phyloP scores from a whole-genome alignment of 2,329 filamentous ascomycete genomes.

The Scedosporium apiospermum region DNA sequence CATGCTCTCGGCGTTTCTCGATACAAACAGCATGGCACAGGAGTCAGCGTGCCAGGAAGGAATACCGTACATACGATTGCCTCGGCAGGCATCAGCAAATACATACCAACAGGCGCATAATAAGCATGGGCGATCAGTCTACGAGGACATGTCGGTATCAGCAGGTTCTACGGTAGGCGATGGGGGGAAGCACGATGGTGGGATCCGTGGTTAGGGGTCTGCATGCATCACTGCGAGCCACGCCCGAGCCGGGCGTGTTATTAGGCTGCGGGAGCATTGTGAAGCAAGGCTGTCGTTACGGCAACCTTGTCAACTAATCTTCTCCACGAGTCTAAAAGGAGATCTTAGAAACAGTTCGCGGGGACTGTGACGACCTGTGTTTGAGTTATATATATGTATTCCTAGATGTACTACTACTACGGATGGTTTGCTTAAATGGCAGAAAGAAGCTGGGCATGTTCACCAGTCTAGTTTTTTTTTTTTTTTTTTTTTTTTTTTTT shows the following conservation, averaged over 20 bases:
- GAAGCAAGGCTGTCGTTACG: too few relatives aligned
- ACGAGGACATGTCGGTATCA: too few relatives aligned
- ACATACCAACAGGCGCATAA: neutral
- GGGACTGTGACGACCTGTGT: neutral
- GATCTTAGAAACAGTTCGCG: neutral
- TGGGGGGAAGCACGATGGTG: too few relatives aligned
- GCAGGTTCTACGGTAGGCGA: too few relatives aligned
- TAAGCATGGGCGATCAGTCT: neutral
- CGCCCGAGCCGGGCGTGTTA: too few relatives aligned
- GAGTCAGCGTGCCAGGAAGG: neutral
- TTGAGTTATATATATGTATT: slow-evolving; percentile 1
- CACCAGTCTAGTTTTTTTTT: too few relatives aligned
- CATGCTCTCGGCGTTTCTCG: neutral
- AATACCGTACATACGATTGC: neutral
- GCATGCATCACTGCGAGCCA: too few relatives aligned
- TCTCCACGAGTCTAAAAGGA: neutral
- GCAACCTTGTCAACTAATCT: too few relatives aligned
- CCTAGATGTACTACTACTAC: neutral
- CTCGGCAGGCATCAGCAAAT: neutral
- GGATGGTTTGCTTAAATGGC: neutral
- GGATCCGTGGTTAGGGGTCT: too few relatives aligned
- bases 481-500: too few relatives aligned
- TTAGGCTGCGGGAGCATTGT: too few relatives aligned
- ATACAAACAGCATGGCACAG: neutral
- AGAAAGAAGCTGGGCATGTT: too few relatives aligned